A percentile compares a stretch with the other conserved stretches of the same genome.
phyloP scores from a whole-genome alignment of 2,329 filamentous ascomycete species.

The Thelonectria rubi region DNA sequence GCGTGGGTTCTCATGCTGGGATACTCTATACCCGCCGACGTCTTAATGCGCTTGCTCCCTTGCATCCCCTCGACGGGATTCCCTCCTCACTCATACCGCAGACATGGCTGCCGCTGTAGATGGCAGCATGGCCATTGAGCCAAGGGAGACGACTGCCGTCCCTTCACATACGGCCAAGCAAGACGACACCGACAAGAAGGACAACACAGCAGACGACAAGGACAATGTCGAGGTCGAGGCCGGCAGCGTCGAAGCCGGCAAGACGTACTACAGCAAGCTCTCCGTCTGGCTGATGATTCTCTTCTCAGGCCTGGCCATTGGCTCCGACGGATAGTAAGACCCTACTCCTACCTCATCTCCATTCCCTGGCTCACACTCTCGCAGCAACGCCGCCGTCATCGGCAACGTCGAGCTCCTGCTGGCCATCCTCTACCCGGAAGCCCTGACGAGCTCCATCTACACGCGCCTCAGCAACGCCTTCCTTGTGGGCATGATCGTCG shows the following conservation, averaged over 20 bases:
- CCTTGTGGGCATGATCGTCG: slow-evolving; percentile 64
- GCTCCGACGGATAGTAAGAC: slow-evolving; percentile 54
- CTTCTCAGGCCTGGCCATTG: slow-evolving; percentile 56
- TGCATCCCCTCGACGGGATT: neutral
- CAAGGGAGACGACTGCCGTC: slow-evolving; percentile 8
- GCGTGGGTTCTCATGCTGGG: slow-evolving; percentile 3
- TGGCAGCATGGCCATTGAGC: slow-evolving; percentile 15
- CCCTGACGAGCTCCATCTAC: slow-evolving; percentile 55
- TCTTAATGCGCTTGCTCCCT: slow-evolving; percentile 1
- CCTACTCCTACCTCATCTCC: neutral
- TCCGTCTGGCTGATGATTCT: slow-evolving; percentile 56
- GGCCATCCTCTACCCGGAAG: slow-evolving; percentile 53
- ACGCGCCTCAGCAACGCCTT: slow-evolving; percentile 64
- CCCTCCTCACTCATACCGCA: neutral
- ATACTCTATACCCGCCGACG: neutral
- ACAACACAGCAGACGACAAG: slow-evolving; percentile 16
- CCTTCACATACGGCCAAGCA: neutral
- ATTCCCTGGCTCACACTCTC: neutral
- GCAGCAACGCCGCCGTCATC: slow-evolving; percentile 54
- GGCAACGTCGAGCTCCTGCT: slow-evolving; percentile 56
- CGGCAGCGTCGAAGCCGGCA: slow-evolving; percentile 30
- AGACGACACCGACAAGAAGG: slow-evolving; percentile 11
- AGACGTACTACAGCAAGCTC: slow-evolving; percentile 50
- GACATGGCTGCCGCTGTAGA: slow-evolving; percentile 17
- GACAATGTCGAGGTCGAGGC: slow-evolving; percentile 29